Percentiles rank a stretch among this genome's conserved stretches.
Evolutionary conservation across 2,329 filamentous ascomycete genomes (phyloP).

Genomic region (Aurifilum marmelostoma): DNA sequence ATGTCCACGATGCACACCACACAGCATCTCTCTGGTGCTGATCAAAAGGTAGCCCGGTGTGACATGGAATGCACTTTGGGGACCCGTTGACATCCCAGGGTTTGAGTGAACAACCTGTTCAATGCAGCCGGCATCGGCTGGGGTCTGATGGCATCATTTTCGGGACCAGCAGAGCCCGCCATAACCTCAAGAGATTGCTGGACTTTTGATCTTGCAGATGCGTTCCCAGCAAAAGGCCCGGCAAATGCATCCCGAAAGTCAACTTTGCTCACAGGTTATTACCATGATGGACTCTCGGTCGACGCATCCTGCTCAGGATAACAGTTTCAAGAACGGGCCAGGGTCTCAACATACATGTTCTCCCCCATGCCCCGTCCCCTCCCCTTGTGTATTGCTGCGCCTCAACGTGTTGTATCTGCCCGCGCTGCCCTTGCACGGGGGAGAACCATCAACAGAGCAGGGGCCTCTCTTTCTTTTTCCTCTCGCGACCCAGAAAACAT

Average conservation of each 20-base stretch:
- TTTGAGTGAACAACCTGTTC: not conserved
- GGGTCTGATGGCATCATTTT: not conserved
- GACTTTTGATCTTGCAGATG: not conserved
- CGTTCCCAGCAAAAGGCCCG: not conserved
- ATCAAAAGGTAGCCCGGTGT: not conserved
- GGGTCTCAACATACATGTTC: slow-evolving; percentile 49
- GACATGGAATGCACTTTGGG: not conserved
- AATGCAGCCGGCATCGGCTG: not conserved
- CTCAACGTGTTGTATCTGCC: slow-evolving; percentile 32
- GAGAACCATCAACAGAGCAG: slow-evolving; percentile 15
- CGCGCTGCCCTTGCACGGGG: slow-evolving; percentile 21
- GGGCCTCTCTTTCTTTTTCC: not conserved
- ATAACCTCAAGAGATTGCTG: not conserved
- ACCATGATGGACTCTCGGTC: not conserved
- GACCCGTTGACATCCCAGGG: not conserved
- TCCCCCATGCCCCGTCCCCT: slow-evolving; percentile 31
- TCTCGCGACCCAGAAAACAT: slow-evolving; percentile 20
- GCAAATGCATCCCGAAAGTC: not conserved
- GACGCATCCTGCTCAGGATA: slow-evolving; percentile 25
- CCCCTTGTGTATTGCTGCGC: slow-evolving; percentile 38
- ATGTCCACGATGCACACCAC: not conserved
- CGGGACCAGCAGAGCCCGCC: not conserved
- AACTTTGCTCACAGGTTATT: not conserved
- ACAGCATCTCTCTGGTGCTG: not conserved
- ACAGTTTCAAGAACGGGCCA: slow-evolving; percentile 45